Conservation (phyloP, 163 green algal species). For the Volvox carteri region DNA sequence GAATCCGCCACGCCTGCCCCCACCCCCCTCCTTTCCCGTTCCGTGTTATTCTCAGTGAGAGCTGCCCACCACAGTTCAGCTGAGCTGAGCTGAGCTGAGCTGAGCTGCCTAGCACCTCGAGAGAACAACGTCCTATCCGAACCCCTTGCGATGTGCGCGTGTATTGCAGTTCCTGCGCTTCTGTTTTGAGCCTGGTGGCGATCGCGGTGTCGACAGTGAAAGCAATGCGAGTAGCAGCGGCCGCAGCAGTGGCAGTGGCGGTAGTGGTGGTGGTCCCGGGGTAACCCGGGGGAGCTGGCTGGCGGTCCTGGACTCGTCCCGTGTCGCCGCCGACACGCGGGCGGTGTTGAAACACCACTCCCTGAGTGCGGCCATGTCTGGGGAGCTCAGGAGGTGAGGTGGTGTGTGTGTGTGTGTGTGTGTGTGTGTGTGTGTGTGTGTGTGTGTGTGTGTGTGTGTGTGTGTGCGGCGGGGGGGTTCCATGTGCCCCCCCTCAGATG, state of each 20-base stretch:
- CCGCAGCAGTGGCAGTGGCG: neutral
- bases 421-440: neutral
- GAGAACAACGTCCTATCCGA: too few relatives aligned
- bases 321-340: constrained; percentile 17
- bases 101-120: too few relatives aligned
- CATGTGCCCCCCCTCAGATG: too few relatives aligned
- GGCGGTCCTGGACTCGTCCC: constrained; percentile 2
- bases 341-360: constrained; percentile 45
- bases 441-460: neutral
- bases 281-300: neutral
- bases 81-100: too few relatives aligned
- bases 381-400: constrained; percentile 38
- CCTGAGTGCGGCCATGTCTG: constrained; percentile 26
- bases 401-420: neutral
- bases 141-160: too few relatives aligned
- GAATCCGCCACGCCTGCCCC: neutral
- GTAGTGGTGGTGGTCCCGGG: neutral
- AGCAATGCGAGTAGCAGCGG: neutral
- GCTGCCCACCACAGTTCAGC: too few relatives aligned
- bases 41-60: too few relatives aligned
- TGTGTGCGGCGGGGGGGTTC: neutral
- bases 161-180: constrained; percentile 19
- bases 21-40: too few relatives aligned
- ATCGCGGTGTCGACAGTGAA: too few relatives aligned
- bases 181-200: neutral